Percentiles rank a stretch among this genome's conserved stretches.
These are phyloP conservation scores for Agaricus bisporus DNA, from an alignment of 768 basidiomycete species.

Conservation along the genomic window DNA sequence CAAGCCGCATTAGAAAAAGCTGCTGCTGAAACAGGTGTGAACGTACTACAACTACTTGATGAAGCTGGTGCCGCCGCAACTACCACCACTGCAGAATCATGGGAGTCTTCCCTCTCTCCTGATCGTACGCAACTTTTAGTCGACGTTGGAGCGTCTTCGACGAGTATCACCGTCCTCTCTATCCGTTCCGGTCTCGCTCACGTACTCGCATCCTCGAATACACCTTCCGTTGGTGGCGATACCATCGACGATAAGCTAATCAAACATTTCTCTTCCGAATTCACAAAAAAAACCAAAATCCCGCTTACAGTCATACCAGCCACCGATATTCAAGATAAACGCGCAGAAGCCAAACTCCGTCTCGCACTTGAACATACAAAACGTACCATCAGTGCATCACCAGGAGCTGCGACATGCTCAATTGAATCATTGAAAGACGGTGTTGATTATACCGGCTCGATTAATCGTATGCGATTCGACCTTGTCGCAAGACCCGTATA, in stretches of 20 bases:
- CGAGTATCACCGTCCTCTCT: conserved; percentile 64
- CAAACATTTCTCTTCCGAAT: conserved; percentile 91
- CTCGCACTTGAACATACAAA: conserved; percentile 94
- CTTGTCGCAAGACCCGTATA: conserved; percentile 60
- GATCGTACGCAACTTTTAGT: conserved; percentile 80
- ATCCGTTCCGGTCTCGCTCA: conserved; percentile 71
- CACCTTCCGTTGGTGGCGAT: conserved; percentile 52
- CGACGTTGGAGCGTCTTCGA: conserved; percentile 74
- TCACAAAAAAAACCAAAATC: conserved; percentile 91
- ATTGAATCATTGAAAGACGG: conserved; percentile 95
- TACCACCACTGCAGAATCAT: conserved; percentile 42
- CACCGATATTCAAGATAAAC: conserved; percentile 54
- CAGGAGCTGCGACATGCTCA: conserved; percentile 83
- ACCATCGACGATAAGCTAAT: conserved; percentile 78
- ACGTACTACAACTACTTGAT: conserved; percentile 81
- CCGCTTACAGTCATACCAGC: conserved; percentile 61
- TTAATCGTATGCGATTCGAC: conserved; percentile 57
- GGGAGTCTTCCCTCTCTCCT: conserved; percentile 30
- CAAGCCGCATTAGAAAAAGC: conserved; percentile 66
- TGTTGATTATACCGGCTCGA: conserved; percentile 66
- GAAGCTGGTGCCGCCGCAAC: conserved; percentile 76
- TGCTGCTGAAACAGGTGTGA: conserved; percentile 74
- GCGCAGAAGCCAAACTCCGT: conserved; percentile 89
- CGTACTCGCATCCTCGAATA: conserved; percentile 48
- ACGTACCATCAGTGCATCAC: conserved; percentile 81